Percentiles rank a stretch among this genome's conserved stretches.
These are phyloP conservation scores for Saturnispora dispora DNA, from an alignment of 805 yeast species.

Conservation along the genomic window DNA sequence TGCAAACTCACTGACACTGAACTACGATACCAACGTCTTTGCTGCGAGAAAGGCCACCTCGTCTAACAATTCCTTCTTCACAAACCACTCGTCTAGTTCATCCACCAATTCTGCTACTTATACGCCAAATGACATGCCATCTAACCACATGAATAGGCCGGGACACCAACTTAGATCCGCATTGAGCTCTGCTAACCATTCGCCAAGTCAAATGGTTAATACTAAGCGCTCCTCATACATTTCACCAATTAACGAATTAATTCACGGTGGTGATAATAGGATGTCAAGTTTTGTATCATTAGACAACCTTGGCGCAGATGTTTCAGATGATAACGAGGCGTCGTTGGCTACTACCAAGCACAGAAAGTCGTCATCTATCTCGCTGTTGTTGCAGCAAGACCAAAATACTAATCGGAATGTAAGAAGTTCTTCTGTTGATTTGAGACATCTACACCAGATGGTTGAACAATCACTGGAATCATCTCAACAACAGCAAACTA, in stretches of 20 bases:
- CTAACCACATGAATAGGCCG: slow-evolving; percentile 6
- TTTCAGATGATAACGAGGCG: background rate
- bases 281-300: background rate
- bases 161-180: slow-evolving; percentile 18
- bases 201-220: background rate
- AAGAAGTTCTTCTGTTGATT: slow-evolving; percentile 8
- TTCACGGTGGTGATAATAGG: slow-evolving; percentile 3
- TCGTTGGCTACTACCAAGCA: background rate
- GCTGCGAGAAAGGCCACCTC: slow-evolving; percentile 10
- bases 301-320: background rate
- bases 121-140: background rate
- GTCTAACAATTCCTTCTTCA: slow-evolving; percentile 6
- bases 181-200: slow-evolving; percentile 8
- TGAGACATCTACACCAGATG: slow-evolving; percentile 12
- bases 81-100: slow-evolving; percentile 10
- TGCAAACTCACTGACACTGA: background rate
- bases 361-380: background rate
- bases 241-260: slow-evolving; percentile 23
- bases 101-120: slow-evolving; percentile 4
- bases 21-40: slow-evolving; percentile 12
- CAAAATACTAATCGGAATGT: background rate
- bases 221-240: slow-evolving; percentile 18
- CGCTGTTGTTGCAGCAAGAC: background rate
- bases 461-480: slow-evolving; percentile 8
- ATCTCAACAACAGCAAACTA: background rate